Evolutionary conservation across 2,329 filamentous ascomycete species (phyloP).

Genomic region (Albifimbria verrucaria): DNA sequence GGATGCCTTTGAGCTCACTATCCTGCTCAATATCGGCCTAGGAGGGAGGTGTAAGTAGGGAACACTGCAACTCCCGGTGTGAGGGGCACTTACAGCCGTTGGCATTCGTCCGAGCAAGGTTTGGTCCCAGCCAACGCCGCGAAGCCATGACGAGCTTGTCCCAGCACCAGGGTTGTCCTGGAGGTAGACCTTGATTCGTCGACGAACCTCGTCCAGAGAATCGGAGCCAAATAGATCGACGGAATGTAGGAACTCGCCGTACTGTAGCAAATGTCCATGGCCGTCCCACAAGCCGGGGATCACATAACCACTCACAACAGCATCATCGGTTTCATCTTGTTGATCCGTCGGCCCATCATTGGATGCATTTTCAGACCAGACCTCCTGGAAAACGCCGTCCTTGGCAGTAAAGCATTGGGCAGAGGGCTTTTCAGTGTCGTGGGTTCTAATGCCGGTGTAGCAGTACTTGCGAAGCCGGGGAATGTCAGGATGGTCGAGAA

Average conservation of each 20-base stretch:
- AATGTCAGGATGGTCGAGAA: constrained; percentile 10
- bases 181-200: constrained; percentile 50
- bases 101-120: constrained; percentile 63
- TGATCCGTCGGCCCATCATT: constrained; percentile 20
- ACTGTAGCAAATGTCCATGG: constrained; percentile 64
- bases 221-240: constrained; percentile 59
- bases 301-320: constrained; percentile 43
- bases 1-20: constrained; percentile 48
- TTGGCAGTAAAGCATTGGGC: constrained; percentile 55
- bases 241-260: constrained; percentile 65
- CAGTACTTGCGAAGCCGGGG: constrained; percentile 24
- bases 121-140: constrained; percentile 71
- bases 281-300: constrained; percentile 70
- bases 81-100: constrained; percentile 47
- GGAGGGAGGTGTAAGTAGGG: neutral
- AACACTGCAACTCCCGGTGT: neutral
- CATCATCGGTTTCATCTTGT: constrained; percentile 11
- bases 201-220: constrained; percentile 52
- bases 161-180: constrained; percentile 47
- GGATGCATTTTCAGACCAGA: constrained; percentile 35
- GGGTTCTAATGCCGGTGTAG: constrained; percentile 36
- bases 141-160: constrained; percentile 55
- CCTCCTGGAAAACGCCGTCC: constrained; percentile 47
- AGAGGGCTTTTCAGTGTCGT: constrained; percentile 29
- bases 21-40: constrained; percentile 55